Evolutionary conservation across 2,329 filamentous ascomycete genomes (phyloP), one percentile per base, ranked within the genome.

Genomic region (Curvularia hawaiiensis): DNA sequence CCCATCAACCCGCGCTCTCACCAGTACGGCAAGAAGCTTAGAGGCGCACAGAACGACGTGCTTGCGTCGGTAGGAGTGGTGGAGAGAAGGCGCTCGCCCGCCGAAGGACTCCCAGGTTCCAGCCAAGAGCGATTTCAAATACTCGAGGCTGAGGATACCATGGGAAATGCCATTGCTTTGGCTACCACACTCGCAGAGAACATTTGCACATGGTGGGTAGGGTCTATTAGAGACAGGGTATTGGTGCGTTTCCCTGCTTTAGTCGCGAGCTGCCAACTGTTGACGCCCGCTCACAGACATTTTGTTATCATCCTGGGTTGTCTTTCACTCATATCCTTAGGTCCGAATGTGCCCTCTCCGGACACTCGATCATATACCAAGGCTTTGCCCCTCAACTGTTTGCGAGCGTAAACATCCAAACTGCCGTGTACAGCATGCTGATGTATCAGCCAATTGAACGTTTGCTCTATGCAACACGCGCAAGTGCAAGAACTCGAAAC

Each of bases 31-130:
- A 71, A 77, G 33, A 71, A 69, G 28, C 69, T 80, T 38, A 73
- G 80, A 50, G 73, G 76, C 51, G 79, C 80, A 8, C 78, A 80
- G 54, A 83, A 83, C 45, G 79, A 80, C 60, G 76, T 81, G 1
- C 72, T 82, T 5, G 78, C 76, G 20, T 76, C 80, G 0, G 78
- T 82, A 10, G 80, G 80, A 20, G 79, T 82, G 1, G 77, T 82
- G 0, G 78, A 80, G 63, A 70, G 77, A 56, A 77, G 69, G 10
- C 63, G 52, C 16, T 65, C 68, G 26, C 68, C 68, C 4, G 62
- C 65, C 16, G 62, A 69, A 18, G 63, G 60, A 8, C 65, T 73
- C 24, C 67, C 71, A 5, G 69, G 68, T 35, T 61, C 69, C 3
- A 70, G 66, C 33, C 62, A 70, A 45, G 64, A 71, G 28, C 68